Conservation (phyloP, 2,329 filamentous ascomycete genomes). For the Colletotrichum abscissum region DNA sequence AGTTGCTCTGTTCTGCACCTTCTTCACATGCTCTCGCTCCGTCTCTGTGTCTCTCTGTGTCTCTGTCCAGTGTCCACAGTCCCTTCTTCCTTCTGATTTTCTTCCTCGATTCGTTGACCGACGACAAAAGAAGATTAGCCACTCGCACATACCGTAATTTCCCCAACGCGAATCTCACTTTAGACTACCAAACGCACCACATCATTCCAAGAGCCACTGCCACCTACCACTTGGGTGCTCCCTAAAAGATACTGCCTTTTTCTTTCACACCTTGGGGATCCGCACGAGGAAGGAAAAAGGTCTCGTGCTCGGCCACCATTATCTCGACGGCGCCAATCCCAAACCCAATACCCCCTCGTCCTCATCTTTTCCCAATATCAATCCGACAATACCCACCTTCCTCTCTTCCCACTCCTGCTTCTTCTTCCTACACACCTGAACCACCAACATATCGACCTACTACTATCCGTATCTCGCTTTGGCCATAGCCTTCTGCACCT, state of each 20-base stretch:
- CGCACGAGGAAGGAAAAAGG: slow-evolving; percentile 31
- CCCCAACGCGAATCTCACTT: slow-evolving; percentile 20
- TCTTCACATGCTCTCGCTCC: slow-evolving; percentile 32
- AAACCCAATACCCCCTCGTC: neutral
- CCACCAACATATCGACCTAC: neutral
- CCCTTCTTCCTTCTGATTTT: neutral
- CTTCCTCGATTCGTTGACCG: slow-evolving; percentile 25
- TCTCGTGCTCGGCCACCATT: slow-evolving; percentile 30
- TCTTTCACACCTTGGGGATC: slow-evolving; percentile 10
- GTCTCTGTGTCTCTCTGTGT: neutral
- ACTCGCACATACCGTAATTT: slow-evolving; percentile 14
- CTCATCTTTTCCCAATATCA: slow-evolving; percentile 19
- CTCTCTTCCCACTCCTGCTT: neutral
- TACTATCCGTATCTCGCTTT: neutral
- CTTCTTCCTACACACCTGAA: neutral
- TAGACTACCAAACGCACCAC: neutral
- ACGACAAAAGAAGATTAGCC: slow-evolving; percentile 33
- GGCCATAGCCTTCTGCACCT: neutral
- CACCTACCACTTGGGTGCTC: neutral
- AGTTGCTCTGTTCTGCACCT: neutral
- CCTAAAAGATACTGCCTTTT: neutral
- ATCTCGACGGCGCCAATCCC: slow-evolving; percentile 7
- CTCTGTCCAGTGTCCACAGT: neutral
- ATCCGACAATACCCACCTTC: slow-evolving; percentile 5
- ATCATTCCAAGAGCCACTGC: neutral